Conservation (phyloP, 768 basidiomycete species). For the Cyclocybe aegerita region DNA sequence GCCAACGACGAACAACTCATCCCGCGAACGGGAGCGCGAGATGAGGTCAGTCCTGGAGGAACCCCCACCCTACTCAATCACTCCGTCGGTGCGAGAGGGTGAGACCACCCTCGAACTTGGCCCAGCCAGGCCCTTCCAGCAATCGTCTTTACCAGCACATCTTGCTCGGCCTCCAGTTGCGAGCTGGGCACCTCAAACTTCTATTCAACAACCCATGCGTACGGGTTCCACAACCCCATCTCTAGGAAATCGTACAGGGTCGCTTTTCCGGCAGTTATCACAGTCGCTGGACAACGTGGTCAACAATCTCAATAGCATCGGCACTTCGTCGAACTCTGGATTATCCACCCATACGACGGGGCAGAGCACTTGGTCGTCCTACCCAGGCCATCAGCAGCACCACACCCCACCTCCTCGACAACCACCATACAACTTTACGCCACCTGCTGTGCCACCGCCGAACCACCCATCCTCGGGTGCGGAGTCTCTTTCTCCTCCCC, state of each 20-base stretch:
- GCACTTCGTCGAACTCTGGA: background rate
- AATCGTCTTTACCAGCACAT: constrained; percentile 21
- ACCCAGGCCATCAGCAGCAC: constrained; percentile 20
- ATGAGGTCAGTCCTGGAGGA: constrained; percentile 37
- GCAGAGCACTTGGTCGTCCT: constrained; percentile 19
- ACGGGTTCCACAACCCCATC: background rate
- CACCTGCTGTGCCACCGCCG: constrained; percentile 4
- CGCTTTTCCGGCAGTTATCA: constrained; percentile 16
- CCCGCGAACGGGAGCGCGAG: no score
- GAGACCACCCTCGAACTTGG: constrained; percentile 66
- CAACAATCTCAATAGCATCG: constrained; percentile 8
- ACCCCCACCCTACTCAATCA: constrained; percentile 70
- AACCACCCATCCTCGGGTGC: background rate
- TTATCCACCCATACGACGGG: constrained; percentile 10
- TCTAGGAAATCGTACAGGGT: background rate
- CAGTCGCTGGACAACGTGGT: constrained; percentile 15
- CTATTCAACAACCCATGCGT: background rate
- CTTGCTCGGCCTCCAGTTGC: background rate
- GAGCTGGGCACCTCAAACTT: background rate
- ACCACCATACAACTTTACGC: background rate
- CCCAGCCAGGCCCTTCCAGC: constrained; percentile 63
- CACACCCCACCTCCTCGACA: constrained; percentile 5
- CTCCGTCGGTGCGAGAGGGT: constrained; percentile 51
- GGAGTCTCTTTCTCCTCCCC: constrained; percentile 20
- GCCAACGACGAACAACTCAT: no score